Conservation (phyloP, 225 moss, liverwort and hornwort species). For the Pseudoscleropodium purum region DNA sequence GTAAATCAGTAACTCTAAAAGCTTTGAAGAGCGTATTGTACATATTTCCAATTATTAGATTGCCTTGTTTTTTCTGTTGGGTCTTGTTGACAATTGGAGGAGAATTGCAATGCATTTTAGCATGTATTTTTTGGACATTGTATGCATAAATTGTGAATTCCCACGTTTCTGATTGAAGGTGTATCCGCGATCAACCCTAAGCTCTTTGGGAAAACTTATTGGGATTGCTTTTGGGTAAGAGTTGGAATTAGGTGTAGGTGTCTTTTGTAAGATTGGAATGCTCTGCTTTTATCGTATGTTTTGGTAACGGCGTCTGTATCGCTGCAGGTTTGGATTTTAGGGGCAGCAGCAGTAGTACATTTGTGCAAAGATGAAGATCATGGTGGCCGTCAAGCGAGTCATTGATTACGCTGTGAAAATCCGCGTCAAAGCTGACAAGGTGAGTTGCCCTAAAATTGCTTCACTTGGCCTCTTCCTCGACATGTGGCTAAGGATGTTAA, state of each 20-base stretch:
- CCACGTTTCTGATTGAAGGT: neutral
- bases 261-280: neutral
- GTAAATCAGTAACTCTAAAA: neutral
- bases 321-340: neutral
- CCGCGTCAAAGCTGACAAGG: conserved; percentile 87
- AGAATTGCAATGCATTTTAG: neutral
- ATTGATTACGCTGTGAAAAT: conserved; percentile 97
- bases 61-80: neutral
- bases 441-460: neutral
- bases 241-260: neutral
- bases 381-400: conserved; percentile 97
- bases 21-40: neutral
- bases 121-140: neutral
- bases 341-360: neutral
- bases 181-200: too few species aligned
- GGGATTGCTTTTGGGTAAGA: neutral
- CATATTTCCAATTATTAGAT: neutral
- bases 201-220: neutral
- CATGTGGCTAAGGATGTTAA: neutral
- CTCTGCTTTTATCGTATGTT: neutral
- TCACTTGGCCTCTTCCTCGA: neutral
- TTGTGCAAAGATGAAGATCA: conserved; percentile 64
- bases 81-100: neutral
- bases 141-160: neutral
- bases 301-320: neutral